Conservation (phyloP, 129 eudicot genomes). For the sunflower (Helianthus annuus) region DNA sequence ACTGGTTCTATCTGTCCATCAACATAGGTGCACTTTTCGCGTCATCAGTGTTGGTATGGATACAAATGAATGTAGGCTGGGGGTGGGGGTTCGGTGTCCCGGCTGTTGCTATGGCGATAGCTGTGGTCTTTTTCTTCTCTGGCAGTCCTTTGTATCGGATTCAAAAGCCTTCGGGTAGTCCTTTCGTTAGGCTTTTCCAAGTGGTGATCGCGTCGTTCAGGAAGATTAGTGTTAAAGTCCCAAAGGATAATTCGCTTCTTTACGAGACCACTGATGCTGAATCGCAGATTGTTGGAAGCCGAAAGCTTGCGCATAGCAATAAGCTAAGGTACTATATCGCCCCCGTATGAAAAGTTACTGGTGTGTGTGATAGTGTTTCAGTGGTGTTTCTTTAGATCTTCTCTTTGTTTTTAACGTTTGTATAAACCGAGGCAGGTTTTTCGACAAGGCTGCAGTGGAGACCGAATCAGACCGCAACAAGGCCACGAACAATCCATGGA, state of each 20-base stretch:
- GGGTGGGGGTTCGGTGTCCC: conserved; percentile 91
- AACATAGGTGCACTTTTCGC: conserved; percentile 84
- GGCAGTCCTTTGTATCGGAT: conserved; percentile 65
- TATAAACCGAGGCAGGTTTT: conserved; percentile 38
- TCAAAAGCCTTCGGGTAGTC: conserved; percentile 84
- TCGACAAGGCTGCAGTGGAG: conserved; percentile 83
- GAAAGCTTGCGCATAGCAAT: conserved; percentile 76
- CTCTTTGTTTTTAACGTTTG: too few species aligned
- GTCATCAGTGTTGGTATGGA: conserved; percentile 68
- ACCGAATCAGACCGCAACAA: conserved; percentile 41
- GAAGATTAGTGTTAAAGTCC: conserved; percentile 51
- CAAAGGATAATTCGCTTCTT: conserved; percentile 58
- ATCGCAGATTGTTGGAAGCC: conserved; percentile 69
- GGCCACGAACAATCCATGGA: conserved; percentile 50
- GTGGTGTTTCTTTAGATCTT: too few species aligned
- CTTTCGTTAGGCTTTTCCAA: conserved; percentile 67
- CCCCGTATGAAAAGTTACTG: too few species aligned
- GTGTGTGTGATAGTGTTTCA: too few species aligned
- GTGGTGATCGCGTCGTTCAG: conserved; percentile 70
- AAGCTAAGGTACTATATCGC: conserved; percentile 48
- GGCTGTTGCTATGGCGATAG: conserved; percentile 81
- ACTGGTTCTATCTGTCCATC: conserved; percentile 83
- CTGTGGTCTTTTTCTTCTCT: conserved; percentile 63
- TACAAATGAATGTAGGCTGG: conserved; percentile 90
- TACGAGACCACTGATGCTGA: conserved; percentile 64